Conservation (phyloP, 129 eudicot species). For the Chrysanthemum seticuspe region DNA sequence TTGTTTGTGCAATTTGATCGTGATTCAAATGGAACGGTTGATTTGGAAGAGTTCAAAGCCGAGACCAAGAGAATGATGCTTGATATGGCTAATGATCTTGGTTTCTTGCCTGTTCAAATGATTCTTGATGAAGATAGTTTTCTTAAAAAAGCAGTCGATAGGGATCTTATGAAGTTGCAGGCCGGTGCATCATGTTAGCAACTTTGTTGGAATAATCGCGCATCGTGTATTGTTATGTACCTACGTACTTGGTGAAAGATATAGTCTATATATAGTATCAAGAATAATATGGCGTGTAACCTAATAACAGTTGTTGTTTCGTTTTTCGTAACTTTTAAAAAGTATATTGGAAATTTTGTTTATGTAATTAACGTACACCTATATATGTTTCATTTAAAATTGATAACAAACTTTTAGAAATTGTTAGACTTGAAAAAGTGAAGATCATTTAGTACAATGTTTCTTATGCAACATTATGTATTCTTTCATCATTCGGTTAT, state of each 20-base stretch:
- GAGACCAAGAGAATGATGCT: slow-evolving; percentile 56
- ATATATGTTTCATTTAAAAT: too few relatives aligned
- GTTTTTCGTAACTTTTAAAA: too few relatives aligned
- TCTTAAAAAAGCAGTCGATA: slow-evolving; percentile 46
- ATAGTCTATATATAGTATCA: background rate
- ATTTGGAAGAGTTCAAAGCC: slow-evolving; percentile 50
- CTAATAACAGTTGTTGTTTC: too few relatives aligned
- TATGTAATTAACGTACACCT: too few relatives aligned
- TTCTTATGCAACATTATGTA: too few relatives aligned
- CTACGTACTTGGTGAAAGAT: background rate
- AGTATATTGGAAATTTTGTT: too few relatives aligned
- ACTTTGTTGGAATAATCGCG: background rate
- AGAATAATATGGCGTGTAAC: background rate
- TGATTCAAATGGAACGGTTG: slow-evolving; percentile 44
- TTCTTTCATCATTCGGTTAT: too few relatives aligned
- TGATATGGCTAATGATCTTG: slow-evolving; percentile 56
- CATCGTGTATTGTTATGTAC: background rate
- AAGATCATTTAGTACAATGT: too few relatives aligned
- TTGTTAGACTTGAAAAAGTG: too few relatives aligned
- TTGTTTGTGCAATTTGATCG: slow-evolving; percentile 48
- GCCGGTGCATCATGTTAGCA: background rate
- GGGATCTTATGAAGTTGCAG: slow-evolving; percentile 32
- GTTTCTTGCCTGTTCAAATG: slow-evolving; percentile 57
- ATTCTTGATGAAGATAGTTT: slow-evolving; percentile 52
- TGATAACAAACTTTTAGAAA: too few relatives aligned